phyloP scores from a whole-genome alignment of 305 asterid species.

The Fraxinus sp. region DNA sequence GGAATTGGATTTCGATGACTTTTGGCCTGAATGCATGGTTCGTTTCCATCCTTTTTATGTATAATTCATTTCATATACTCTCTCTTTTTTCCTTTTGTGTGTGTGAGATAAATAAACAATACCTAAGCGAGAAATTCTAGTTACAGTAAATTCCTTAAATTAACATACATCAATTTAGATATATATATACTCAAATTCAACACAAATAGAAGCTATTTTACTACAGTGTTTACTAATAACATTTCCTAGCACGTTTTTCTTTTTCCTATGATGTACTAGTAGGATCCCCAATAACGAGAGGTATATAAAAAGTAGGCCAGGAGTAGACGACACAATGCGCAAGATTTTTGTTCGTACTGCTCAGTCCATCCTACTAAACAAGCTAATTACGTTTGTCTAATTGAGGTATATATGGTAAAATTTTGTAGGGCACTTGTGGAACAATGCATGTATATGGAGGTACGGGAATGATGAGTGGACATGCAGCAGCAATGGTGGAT shows the following conservation, averaged over 20 bases:
- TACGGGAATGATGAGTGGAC: conserved; percentile 36
- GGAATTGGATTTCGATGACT: conserved; percentile 40
- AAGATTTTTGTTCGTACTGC: background rate
- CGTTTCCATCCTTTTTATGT: background rate
- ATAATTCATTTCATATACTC: background rate
- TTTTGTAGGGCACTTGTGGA: conserved; percentile 53
- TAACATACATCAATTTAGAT: background rate
- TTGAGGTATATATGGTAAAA: background rate
- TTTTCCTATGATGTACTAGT: background rate
- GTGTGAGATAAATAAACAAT: background rate
- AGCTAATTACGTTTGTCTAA: background rate
- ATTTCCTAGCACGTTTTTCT: background rate
- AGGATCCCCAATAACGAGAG: too few relatives aligned
- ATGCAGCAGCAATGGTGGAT: conserved; percentile 30
- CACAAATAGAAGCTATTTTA: background rate
- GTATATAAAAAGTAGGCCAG: background rate
- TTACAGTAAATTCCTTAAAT: background rate
- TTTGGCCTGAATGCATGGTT: conserved; percentile 73
- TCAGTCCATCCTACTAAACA: background rate
- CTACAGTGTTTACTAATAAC: background rate
- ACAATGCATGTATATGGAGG: conserved; percentile 43
- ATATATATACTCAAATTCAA: background rate
- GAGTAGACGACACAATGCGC: too few relatives aligned
- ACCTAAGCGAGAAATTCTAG: background rate
- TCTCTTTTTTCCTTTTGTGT: too few relatives aligned